A percentile compares a stretch with the other conserved stretches of the same genome.
phyloP scores from a whole-genome alignment of 176 grass and related monocot species.

The Secale cereale region DNA sequence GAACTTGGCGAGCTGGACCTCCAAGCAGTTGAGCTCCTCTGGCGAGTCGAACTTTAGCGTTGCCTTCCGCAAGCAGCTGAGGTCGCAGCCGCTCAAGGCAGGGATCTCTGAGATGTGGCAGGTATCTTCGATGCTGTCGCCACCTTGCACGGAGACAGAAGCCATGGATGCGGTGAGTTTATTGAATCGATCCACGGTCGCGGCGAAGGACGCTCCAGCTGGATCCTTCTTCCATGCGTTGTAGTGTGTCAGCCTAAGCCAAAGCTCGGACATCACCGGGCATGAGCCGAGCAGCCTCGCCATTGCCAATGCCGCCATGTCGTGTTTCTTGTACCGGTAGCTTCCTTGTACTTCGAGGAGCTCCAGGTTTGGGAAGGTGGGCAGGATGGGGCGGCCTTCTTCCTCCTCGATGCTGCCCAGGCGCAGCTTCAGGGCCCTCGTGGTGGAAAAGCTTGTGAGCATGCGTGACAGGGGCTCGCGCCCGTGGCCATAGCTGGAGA shows the following conservation, averaged over 20 bases:
- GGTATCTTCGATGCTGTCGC: neutral
- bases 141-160: neutral
- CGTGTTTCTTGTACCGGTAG: neutral
- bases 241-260: neutral
- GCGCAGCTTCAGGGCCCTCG: neutral
- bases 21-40: neutral
- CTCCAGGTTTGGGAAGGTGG: neutral
- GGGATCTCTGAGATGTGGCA: neutral
- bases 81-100: neutral
- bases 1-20: neutral
- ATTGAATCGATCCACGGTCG: neutral
- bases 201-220: neutral
- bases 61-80: neutral
- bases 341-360: neutral
- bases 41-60: neutral
- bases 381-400: neutral
- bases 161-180: neutral
- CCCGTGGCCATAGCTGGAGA: neutral
- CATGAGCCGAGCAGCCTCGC: neutral
- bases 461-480: neutral
- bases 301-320: neutral
- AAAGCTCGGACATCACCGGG: neutral
- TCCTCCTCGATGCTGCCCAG: neutral
- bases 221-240: neutral
- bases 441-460: neutral